Percentiles rank a stretch among this genome's conserved stretches.
Conservation (phyloP, 1,139 yeast genomes). For the Debaryomyces subglobosus region DNA sequence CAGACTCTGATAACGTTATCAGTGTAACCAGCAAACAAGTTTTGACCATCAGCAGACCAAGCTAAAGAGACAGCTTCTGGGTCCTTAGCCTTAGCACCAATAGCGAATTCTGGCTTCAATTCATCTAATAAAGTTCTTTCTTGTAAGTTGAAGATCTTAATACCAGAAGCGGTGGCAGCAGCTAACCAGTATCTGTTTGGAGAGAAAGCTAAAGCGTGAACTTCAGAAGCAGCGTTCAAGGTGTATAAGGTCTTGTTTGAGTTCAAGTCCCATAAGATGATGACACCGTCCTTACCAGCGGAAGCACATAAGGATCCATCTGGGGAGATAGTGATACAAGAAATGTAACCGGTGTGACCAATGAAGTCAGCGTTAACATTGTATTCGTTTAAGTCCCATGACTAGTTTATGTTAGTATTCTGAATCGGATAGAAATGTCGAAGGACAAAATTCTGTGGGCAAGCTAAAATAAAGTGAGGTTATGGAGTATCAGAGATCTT, state of each 20-base stretch:
- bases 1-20: conserved; percentile 99
- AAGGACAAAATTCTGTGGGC: not conserved
- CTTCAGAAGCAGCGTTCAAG: conserved; percentile 94
- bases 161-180: conserved; percentile 98
- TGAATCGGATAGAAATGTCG: conserved; percentile 2
- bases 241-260: conserved; percentile 89
- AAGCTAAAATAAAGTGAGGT: conserved; percentile 3
- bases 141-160: conserved; percentile 98
- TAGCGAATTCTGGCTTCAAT: conserved; percentile 97
- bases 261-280: conserved; percentile 98
- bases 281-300: conserved; percentile 99
- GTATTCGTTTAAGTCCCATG: conserved; percentile 93
- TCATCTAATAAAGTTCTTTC: conserved; percentile 95
- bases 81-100: conserved; percentile 89
- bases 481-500: conserved; percentile 85
- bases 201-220: conserved; percentile 98
- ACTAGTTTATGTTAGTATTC: conserved; percentile 51
- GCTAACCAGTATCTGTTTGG: conserved; percentile 99
- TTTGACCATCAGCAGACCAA: conserved; percentile 99
- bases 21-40: conserved; percentile 99
- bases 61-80: conserved; percentile 98
- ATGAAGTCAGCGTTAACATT: conserved; percentile 92
- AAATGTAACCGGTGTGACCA: conserved; percentile 99
- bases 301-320: conserved; percentile 99
- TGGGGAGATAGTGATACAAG: conserved; percentile 97